Percentiles rank a stretch among this genome's conserved stretches.
These are phyloP conservation scores for Phytophthora cryptogea DNA, from an alignment of 352 stramenopile genomes.

Conservation along the genomic window DNA sequence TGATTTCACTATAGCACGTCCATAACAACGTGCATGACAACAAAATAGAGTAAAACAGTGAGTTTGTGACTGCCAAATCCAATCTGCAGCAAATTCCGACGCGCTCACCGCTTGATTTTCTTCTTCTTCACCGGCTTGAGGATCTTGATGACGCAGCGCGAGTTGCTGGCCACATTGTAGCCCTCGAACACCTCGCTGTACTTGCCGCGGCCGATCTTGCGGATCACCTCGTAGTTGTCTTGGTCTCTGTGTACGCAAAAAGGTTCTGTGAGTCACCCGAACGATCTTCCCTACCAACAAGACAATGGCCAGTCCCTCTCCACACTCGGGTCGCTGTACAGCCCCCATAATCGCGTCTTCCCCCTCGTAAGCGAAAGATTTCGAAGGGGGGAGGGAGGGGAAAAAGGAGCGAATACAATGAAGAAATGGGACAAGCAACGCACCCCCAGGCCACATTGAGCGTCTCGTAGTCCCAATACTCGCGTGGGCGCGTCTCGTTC, in stretches of 20 bases:
- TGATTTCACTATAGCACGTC: slow-evolving; percentile 92
- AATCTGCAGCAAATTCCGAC: not conserved
- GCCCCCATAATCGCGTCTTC: not conserved
- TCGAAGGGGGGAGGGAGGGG: slow-evolving; percentile 5
- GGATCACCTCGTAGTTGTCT: slow-evolving; percentile 99
- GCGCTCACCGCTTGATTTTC: slow-evolving; percentile 96
- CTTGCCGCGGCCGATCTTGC: slow-evolving; percentile 99
- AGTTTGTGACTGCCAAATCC: slow-evolving; percentile 10
- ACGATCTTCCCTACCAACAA: slow-evolving; percentile 3
- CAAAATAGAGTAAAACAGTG: slow-evolving; percentile 7
- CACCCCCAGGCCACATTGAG: slow-evolving; percentile 97
- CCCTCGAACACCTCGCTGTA: slow-evolving; percentile 99
- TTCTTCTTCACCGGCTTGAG: slow-evolving; percentile 99
- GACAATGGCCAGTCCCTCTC: not conserved
- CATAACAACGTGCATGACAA: not conserved
- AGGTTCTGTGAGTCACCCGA: slow-evolving; percentile 13
- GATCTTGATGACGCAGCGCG: slow-evolving; percentile 99
- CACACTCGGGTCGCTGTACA: not conserved
- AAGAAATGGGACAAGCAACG: slow-evolving; percentile 15
- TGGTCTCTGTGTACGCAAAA: slow-evolving; percentile 84
- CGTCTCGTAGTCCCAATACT: slow-evolving; percentile 99
- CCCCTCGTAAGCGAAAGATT: slow-evolving; percentile 31
- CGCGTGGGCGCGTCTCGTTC: slow-evolving; percentile 95
- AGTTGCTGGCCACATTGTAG: slow-evolving; percentile 97
- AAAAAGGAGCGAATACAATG: not conserved